Evolutionary conservation across 148 eudicot genomes (phyloP).

Genomic region (Rhododendron vialii): DNA sequence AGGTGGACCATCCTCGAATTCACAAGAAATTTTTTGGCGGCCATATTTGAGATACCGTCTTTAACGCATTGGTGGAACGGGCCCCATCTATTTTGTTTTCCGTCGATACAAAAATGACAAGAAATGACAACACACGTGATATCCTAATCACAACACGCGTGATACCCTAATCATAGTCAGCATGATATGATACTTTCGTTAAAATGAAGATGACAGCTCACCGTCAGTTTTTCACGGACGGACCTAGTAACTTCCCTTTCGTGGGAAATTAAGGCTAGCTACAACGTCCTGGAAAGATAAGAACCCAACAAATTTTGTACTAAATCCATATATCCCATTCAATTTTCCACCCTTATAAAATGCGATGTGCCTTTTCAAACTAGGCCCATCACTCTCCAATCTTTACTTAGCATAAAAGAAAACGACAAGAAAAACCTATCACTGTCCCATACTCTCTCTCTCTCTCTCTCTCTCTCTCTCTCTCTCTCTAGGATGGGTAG

Average conservation of each 20-base stretch:
- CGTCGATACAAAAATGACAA: too few species aligned
- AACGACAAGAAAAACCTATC: neutral
- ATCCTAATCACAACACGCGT: too few species aligned
- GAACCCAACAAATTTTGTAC: neutral
- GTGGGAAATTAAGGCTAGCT: neutral
- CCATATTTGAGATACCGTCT: too few species aligned
- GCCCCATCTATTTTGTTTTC: too few species aligned
- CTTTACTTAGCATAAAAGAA: neutral
- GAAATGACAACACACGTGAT: too few species aligned
- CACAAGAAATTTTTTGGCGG: too few species aligned
- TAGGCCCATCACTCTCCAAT: neutral
- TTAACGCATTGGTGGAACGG: too few species aligned
- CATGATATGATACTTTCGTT: too few species aligned
- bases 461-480: neutral
- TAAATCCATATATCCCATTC: neutral
- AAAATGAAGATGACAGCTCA: too few species aligned
- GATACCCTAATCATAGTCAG: too few species aligned
- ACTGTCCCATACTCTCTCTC: neutral
- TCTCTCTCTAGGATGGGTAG: slow-evolving; percentile 16
- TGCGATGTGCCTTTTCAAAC: neutral
- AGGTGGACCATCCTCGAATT: too few species aligned
- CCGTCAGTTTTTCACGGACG: neutral
- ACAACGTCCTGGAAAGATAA: neutral
- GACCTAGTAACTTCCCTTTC: neutral
- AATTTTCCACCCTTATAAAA: neutral